phyloP scores from a whole-genome alignment of 2,329 filamentous ascomycete genomes.

The Penicillium sp. region DNA sequence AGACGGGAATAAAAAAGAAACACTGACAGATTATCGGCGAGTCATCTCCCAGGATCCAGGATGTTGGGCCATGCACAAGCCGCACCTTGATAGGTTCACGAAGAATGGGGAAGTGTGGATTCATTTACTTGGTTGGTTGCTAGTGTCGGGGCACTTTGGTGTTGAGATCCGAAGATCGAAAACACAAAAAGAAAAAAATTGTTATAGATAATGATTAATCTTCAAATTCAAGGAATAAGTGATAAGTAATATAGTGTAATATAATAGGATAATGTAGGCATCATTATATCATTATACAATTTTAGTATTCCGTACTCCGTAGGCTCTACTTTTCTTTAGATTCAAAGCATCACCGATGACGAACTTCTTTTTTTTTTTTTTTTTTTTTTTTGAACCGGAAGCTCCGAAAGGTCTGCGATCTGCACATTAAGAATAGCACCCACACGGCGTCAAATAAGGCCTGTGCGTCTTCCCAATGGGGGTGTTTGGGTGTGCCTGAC shows the following conservation, averaged over 20 bases:
- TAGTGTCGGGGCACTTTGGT: conserved; percentile 23
- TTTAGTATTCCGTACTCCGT: not conserved
- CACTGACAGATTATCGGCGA: conserved; percentile 18
- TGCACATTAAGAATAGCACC: conserved; percentile 24
- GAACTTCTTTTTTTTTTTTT: not conserved
- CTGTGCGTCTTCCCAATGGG: conserved; percentile 9
- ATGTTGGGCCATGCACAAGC: conserved; percentile 25
- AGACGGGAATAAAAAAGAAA: not conserved
- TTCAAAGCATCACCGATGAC: not conserved
- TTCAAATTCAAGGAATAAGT: too few relatives aligned
- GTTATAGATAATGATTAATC: conserved; percentile 1
- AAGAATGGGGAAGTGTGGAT: conserved; percentile 2
- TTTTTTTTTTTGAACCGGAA: conserved; percentile 2
- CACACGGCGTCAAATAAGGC: conserved; percentile 19
- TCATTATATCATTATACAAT: not conserved
- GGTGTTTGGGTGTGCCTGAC: conserved; percentile 10
- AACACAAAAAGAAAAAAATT: conserved; percentile 5
- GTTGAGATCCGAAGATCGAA: conserved; percentile 25
- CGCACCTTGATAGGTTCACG: conserved; percentile 24
- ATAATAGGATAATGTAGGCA: not conserved
- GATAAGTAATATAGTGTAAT: not conserved
- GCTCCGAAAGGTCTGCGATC: conserved; percentile 22
- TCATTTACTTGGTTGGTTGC: conserved; percentile 17
- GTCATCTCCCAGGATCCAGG: conserved; percentile 26
- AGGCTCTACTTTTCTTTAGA: not conserved